These are phyloP conservation scores for Angomonas desouzai DNA, from an alignment of 208 protist genomes.

Conservation along the genomic window DNA sequence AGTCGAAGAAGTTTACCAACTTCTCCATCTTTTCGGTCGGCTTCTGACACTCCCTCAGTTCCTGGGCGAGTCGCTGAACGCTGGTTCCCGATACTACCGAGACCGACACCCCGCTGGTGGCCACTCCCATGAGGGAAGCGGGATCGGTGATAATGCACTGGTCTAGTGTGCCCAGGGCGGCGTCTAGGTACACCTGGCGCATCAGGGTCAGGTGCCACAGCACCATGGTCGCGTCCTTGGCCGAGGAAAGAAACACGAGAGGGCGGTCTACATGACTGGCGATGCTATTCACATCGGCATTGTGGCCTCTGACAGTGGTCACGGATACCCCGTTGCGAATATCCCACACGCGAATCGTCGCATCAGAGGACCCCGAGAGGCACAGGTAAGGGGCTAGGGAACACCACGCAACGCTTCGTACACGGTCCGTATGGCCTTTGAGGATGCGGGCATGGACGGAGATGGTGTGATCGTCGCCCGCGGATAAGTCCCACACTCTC, in stretches of 20 bases:
- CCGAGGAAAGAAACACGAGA: conserved; percentile 83
- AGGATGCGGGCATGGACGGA: conserved; percentile 60
- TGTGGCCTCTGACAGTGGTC: conserved; percentile 71
- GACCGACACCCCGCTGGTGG: conserved; percentile 31
- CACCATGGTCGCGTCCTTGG: conserved; percentile 84
- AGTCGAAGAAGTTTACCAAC: conserved; percentile 76
- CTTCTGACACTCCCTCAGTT: conserved; percentile 42
- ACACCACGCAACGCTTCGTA: conserved; percentile 80
- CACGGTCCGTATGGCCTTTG: conserved; percentile 72
- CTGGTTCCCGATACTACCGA: conserved; percentile 38
- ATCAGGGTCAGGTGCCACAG: conserved; percentile 82
- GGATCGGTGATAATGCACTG: conserved; percentile 48
- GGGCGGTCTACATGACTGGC: conserved; percentile 80
- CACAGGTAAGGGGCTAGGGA: conserved; percentile 78
- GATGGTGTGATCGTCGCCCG: conserved; percentile 56
- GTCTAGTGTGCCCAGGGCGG: conserved; percentile 62
- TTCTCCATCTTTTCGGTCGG: conserved; percentile 54
- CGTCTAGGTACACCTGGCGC: conserved; percentile 63
- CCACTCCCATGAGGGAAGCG: conserved; percentile 38
- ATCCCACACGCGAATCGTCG: conserved; percentile 90
- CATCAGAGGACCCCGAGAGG: conserved; percentile 76
- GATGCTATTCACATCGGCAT: conserved; percentile 81
- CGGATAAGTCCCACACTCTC: conserved; percentile 86
- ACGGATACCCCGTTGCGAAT: conserved; percentile 63
- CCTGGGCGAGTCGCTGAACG: conserved; percentile 50